These are phyloP conservation scores for Hyphopichia homilentoma DNA, from an alignment of 805 yeast species.

Conservation along the genomic window DNA sequence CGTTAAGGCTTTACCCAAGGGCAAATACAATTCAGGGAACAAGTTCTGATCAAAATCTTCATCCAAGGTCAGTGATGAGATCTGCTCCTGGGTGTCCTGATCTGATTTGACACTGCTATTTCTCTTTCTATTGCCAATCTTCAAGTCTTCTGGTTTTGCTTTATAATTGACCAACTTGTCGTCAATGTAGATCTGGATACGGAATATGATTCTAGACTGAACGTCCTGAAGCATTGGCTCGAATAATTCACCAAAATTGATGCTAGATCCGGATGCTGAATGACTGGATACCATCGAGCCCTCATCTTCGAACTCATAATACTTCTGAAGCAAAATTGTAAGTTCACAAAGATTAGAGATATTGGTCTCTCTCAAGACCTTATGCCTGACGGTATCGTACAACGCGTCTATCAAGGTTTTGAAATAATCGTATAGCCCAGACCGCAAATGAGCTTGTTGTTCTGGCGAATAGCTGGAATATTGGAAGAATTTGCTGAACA, in stretches of 20 bases:
- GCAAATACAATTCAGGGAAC: constrained; percentile 58
- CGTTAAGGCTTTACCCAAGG: constrained; percentile 64
- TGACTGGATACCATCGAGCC: constrained; percentile 5
- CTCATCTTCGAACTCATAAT: constrained; percentile 54
- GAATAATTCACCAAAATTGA: constrained; percentile 58
- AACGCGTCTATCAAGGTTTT: constrained; percentile 69
- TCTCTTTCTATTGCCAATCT: constrained; percentile 42
- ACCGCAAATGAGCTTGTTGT: constrained; percentile 1
- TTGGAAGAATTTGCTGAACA: constrained; percentile 54
- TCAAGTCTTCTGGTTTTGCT: constrained; percentile 67
- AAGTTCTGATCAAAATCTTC: constrained; percentile 35
- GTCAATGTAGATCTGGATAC: constrained; percentile 72
- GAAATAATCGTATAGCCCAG: constrained; percentile 54
- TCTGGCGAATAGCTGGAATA: not conserved
- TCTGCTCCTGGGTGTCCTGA: constrained; percentile 11
- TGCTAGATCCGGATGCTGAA: constrained; percentile 13
- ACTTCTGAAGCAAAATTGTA: constrained; percentile 63
- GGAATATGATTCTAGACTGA: constrained; percentile 76
- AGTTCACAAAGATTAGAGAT: constrained; percentile 71
- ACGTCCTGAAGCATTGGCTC: constrained; percentile 71
- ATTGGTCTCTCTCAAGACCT: constrained; percentile 65
- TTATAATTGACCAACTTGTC: constrained; percentile 61
- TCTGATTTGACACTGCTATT: constrained; percentile 5
- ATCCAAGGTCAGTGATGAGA: constrained; percentile 15
- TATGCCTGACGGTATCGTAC: constrained; percentile 64